A percentile compares a stretch with the other conserved stretches of the same genome.
Evolutionary conservation across 495 filamentous ascomycete genomes (phyloP).

Genomic region (Patellaria atrata): DNA sequence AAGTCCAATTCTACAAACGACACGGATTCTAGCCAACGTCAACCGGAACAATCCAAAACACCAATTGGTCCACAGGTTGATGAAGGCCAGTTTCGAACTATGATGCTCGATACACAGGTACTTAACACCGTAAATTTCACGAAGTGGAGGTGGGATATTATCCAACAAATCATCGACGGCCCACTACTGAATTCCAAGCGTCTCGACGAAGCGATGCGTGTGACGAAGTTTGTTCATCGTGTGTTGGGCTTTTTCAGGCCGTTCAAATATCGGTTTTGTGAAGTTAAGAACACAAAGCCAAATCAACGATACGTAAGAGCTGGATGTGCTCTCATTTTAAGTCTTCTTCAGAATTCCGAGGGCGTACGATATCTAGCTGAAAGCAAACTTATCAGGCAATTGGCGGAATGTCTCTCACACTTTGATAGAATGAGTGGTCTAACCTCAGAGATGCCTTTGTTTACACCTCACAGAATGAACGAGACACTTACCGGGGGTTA

Average conservation of each 20-base stretch:
- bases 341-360: conserved; percentile 68
- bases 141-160: conserved; percentile 96
- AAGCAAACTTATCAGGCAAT: conserved; percentile 82
- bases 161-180: conserved; percentile 82
- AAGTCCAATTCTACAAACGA: conserved; percentile 25
- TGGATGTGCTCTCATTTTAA: conserved; percentile 75
- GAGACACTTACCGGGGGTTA: conserved; percentile 84
- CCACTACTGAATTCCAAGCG: conserved; percentile 84
- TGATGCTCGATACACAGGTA: conserved; percentile 77
- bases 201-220: conserved; percentile 86
- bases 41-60: conserved; percentile 53
- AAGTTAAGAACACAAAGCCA: conserved; percentile 70
- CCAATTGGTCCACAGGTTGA: conserved; percentile 64
- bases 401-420: conserved; percentile 90
- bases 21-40: conserved; percentile 18
- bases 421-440: conserved; percentile 84
- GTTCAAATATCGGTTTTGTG: conserved; percentile 89
- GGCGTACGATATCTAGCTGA: conserved; percentile 74
- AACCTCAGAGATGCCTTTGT: conserved; percentile 75
- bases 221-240: conserved; percentile 87
- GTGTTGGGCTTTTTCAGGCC: conserved; percentile 89
- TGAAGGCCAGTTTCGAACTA: conserved; percentile 70
- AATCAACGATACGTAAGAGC: conserved; percentile 89
- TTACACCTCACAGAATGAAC: conserved; percentile 64
- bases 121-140: conserved; percentile 69